Conservation (phyloP, 345 rosid species). For the Chamaenerion angustifolium region DNA sequence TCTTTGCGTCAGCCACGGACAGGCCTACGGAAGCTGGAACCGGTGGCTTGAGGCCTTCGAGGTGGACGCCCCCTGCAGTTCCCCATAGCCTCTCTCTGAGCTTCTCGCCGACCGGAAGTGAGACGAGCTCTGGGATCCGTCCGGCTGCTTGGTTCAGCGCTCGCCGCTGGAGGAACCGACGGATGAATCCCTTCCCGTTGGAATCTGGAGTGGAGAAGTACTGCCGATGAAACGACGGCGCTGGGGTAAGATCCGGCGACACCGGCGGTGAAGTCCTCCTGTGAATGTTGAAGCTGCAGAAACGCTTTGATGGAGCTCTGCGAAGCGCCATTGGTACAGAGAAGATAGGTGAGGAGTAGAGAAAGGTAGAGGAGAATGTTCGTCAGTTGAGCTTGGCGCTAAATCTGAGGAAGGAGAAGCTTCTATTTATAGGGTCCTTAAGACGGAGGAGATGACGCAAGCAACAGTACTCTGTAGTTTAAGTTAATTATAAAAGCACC, state of each 20-base stretch:
- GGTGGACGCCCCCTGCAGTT: conserved; percentile 14
- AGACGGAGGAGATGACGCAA: conserved; percentile 10
- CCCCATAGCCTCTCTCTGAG: conserved; percentile 31
- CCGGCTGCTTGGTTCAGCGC: conserved; percentile 10
- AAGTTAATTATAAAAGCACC: background rate
- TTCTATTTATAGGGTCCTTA: conserved; percentile 25
- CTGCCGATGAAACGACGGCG: conserved; percentile 17
- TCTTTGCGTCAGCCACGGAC: conserved; percentile 41
- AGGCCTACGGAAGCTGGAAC: conserved; percentile 7
- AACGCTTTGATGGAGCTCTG: conserved; percentile 23
- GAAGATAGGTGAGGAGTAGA: background rate
- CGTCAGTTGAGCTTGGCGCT: background rate
- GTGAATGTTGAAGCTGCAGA: conserved; percentile 8
- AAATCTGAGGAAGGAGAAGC: background rate
- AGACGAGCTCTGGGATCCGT: conserved; percentile 20
- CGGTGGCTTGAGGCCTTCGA: conserved; percentile 13
- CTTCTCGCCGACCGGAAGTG: conserved; percentile 36
- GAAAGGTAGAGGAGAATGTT: background rate
- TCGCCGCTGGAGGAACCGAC: conserved; percentile 31
- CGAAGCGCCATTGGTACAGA: conserved; percentile 39
- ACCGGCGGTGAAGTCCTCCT: conserved; percentile 12
- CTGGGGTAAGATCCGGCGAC: conserved; percentile 10
- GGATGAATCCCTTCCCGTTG: conserved; percentile 21
- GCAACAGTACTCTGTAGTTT: background rate
- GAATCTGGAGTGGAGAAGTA: conserved; percentile 26